A percentile compares a stretch with the other conserved stretches of the same genome.
Conservation (phyloP, 148 eudicot species). For the Rheum nobile region DNA sequence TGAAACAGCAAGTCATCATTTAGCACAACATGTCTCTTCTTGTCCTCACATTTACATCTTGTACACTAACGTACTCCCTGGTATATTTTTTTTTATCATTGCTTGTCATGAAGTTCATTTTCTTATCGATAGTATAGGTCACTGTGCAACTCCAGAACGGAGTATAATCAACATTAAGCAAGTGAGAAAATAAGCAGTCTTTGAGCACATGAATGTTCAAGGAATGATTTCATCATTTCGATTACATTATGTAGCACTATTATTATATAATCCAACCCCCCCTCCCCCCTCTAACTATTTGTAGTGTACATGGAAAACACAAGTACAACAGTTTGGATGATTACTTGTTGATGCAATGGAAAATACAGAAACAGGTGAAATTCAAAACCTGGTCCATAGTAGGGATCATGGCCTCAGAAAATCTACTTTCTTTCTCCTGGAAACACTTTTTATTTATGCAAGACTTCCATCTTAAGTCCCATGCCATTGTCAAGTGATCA, state of each 20-base stretch:
- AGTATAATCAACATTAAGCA: neutral
- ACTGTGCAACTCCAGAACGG: neutral
- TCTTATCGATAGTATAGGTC: neutral
- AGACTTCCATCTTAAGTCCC: constrained; percentile 74
- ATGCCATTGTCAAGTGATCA: constrained; percentile 78
- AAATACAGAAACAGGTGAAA: neutral
- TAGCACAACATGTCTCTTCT: neutral
- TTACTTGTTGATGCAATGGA: neutral
- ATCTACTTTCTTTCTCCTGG: constrained; percentile 22
- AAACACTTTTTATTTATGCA: constrained; percentile 20
- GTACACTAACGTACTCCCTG: neutral
- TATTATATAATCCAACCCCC: too few relatives aligned
- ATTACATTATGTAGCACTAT: too few relatives aligned
- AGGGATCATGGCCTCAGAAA: constrained; percentile 54
- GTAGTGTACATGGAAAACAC: neutral
- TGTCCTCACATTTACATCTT: neutral
- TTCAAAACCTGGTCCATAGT: constrained; percentile 53
- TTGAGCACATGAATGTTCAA: neutral
- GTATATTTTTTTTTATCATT: neutral
- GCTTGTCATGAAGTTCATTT: neutral
- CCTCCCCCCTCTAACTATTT: neutral
- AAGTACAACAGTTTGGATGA: neutral
- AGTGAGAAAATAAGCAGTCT: neutral
- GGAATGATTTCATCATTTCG: too few relatives aligned
- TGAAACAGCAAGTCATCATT: neutral